These are phyloP conservation scores for Beta vulgaris DNA, from an alignment of 148 eudicot species.

Conservation along the genomic window DNA sequence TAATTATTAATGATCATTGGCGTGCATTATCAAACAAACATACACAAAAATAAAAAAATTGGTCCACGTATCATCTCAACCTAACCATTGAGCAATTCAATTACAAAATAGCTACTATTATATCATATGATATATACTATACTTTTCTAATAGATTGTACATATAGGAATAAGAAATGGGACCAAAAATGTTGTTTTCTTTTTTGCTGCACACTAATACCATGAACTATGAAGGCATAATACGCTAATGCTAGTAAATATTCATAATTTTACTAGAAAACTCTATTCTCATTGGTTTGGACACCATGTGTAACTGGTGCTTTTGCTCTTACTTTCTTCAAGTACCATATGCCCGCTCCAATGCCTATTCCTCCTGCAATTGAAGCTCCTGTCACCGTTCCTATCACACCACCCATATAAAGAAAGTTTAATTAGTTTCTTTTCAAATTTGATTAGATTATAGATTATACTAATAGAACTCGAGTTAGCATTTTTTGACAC, in stretches of 20 bases:
- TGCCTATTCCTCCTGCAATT: constrained; percentile 71
- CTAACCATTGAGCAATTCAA: no score
- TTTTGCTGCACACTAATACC: background rate
- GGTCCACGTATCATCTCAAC: no score
- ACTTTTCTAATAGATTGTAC: background rate
- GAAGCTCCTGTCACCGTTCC: constrained; percentile 76
- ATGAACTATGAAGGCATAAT: background rate
- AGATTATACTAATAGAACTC: no score
- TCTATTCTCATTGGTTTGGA: constrained; percentile 80
- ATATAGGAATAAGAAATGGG: background rate
- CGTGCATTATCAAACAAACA: no score
- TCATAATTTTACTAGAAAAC: constrained; percentile 36
- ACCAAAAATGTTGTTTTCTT: background rate
- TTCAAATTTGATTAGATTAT: no score
- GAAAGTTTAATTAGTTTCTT: no score
- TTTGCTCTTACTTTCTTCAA: constrained; percentile 73
- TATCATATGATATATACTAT: no score
- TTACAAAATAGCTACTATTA: no score
- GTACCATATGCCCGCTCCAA: constrained; percentile 86
- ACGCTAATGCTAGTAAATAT: background rate
- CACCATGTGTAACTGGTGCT: constrained; percentile 89
- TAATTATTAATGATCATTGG: no score
- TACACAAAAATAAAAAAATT: no score
- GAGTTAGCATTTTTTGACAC: background rate
- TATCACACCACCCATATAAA: constrained; percentile 25